These are phyloP conservation scores for Termitomyces sp. DNA, from an alignment of 768 basidiomycete species.

Conservation along the genomic window DNA sequence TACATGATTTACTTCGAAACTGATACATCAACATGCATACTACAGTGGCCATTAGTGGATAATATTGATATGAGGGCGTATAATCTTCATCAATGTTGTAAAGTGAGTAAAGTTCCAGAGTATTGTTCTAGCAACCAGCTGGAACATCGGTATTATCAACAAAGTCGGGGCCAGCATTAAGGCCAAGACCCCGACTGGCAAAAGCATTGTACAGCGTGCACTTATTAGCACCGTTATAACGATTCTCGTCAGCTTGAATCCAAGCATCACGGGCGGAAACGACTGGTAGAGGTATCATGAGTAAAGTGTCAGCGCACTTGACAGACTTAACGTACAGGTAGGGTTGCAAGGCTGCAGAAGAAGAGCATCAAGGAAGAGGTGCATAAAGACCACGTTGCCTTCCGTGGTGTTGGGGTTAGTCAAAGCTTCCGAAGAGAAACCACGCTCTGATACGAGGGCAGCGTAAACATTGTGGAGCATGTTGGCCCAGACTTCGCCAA, in stretches of 20 bases:
- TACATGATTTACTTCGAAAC: neutral
- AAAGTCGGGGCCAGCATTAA: conserved; percentile 23
- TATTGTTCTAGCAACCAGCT: conserved; percentile 18
- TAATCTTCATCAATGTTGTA: neutral
- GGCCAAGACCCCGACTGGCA: conserved; percentile 47
- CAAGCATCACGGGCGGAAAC: conserved; percentile 43
- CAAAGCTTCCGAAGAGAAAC: conserved; percentile 32
- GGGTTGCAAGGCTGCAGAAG: conserved; percentile 47
- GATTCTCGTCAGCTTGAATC: conserved; percentile 49
- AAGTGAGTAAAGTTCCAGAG: neutral
- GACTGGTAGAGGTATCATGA: conserved; percentile 22
- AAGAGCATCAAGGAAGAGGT: conserved; percentile 49
- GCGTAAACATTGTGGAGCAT: conserved; percentile 41
- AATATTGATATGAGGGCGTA: neutral
- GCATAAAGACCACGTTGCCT: conserved; percentile 52
- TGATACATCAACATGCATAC: neutral
- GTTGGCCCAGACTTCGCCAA: conserved; percentile 58
- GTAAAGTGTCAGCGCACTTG: neutral
- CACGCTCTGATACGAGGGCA: conserved; percentile 31
- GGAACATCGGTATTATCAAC: conserved; percentile 26
- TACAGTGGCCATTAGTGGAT: neutral
- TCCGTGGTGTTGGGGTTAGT: conserved; percentile 35
- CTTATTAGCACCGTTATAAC: conserved; percentile 39
- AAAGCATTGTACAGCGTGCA: conserved; percentile 45
- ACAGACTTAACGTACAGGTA: conserved; percentile 31